phyloP scores from a whole-genome alignment of 345 rosid genomes.

The Rhizophora apiculata region DNA sequence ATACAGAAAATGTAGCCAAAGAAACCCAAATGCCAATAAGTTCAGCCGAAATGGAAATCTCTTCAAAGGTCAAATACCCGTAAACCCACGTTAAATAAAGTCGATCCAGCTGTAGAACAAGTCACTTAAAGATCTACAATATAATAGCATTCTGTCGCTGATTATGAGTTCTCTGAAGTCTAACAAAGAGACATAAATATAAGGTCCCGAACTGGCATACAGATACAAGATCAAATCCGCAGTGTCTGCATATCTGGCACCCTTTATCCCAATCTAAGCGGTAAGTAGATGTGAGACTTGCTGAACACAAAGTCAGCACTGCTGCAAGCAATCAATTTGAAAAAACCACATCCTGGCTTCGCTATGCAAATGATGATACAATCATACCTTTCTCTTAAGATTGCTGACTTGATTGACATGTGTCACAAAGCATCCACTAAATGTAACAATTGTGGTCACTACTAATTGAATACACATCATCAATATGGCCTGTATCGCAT shows the following conservation, averaged over 20 bases:
- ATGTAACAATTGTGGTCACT: conserved; percentile 5
- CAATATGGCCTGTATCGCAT: conserved; percentile 91
- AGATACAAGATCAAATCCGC: conserved; percentile 15
- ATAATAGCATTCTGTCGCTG: neutral
- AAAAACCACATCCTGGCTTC: conserved; percentile 22
- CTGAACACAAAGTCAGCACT: conserved; percentile 17
- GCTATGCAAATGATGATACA: conserved; percentile 24
- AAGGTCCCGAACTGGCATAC: neutral
- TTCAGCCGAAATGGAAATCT: too few species aligned
- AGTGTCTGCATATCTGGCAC: conserved; percentile 24
- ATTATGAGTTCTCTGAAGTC: neutral
- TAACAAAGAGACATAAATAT: neutral
- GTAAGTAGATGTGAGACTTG: conserved; percentile 12
- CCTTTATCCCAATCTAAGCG: conserved; percentile 2
- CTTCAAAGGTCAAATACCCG: too few species aligned
- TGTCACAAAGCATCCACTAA: conserved; percentile 7
- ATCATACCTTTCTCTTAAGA: neutral
- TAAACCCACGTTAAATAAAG: too few species aligned
- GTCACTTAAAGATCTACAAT: neutral
- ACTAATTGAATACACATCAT: neutral
- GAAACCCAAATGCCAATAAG: too few species aligned
- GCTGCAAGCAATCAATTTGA: conserved; percentile 21
- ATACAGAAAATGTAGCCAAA: too few species aligned
- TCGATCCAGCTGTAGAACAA: neutral
- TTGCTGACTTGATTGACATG: conserved; percentile 8